Conservation (phyloP, 768 basidiomycete genomes). For the Amanita muscaria region DNA sequence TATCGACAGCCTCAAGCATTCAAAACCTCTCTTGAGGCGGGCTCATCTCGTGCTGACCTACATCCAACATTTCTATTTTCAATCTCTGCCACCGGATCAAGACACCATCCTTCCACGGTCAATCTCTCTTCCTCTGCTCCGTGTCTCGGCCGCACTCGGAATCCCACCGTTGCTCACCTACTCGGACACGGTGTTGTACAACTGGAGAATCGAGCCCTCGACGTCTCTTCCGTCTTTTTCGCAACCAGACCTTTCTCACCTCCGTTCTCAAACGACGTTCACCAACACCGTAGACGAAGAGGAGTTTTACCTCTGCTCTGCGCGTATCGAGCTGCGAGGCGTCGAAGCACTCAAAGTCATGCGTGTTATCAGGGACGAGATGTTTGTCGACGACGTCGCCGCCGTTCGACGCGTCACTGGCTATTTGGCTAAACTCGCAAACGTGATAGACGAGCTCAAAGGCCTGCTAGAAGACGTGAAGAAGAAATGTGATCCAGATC, state of each 20-base stretch:
- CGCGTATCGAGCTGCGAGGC: constrained; percentile 84
- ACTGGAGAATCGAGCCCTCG: constrained; percentile 45
- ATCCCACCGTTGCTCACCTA: constrained; percentile 89
- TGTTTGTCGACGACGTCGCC: constrained; percentile 68
- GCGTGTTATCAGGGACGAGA: constrained; percentile 84
- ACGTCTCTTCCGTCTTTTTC: no score
- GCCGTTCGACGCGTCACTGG: constrained; percentile 55
- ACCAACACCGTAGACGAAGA: constrained; percentile 77
- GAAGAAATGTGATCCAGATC: constrained; percentile 63
- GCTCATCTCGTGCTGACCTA: constrained; percentile 73
- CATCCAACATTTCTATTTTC: constrained; percentile 75
- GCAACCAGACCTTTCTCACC: constrained; percentile 45
- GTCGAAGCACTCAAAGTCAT: constrained; percentile 81
- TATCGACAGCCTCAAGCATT: constrained; percentile 33
- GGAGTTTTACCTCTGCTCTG: constrained; percentile 86
- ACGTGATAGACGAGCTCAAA: constrained; percentile 61
- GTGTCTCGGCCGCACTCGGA: constrained; percentile 60
- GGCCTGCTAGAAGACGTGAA: constrained; percentile 59
- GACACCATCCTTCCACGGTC: constrained; percentile 62
- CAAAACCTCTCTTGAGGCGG: constrained; percentile 57
- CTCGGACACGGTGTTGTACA: constrained; percentile 89
- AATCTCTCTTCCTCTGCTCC: constrained; percentile 70
- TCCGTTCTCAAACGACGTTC: constrained; percentile 65
- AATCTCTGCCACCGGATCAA: constrained; percentile 43
- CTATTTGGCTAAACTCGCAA: constrained; percentile 59